These are phyloP conservation scores for Cotoneaster glaucophyllus DNA, from an alignment of 306 rosid species.

Conservation along the genomic window DNA sequence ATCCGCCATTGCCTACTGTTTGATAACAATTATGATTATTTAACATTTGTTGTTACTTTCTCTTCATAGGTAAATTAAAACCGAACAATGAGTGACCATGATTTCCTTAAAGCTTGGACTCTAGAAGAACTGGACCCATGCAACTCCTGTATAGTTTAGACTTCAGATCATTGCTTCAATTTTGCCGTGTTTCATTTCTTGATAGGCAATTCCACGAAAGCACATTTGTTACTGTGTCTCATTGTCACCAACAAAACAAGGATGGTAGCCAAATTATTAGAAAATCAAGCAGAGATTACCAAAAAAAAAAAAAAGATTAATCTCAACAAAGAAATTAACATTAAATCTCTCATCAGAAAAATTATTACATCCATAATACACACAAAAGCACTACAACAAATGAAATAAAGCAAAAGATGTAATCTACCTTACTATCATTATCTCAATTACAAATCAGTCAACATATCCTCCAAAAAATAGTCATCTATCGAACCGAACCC, in stretches of 20 bases:
- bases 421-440: background rate
- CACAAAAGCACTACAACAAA: background rate
- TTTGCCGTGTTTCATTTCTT: too few species aligned
- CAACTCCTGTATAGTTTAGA: too few species aligned
- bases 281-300: background rate
- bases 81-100: too few species aligned
- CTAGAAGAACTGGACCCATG: too few species aligned
- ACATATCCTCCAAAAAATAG: slow-evolving; percentile 25
- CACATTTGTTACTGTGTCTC: too few species aligned
- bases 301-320: background rate
- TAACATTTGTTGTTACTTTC: too few species aligned
- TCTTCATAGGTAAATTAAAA: too few species aligned
- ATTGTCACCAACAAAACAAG: background rate
- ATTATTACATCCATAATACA: background rate
- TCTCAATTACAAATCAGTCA: slow-evolving; percentile 9
- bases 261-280: background rate
- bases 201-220: too few species aligned
- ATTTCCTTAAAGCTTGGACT: too few species aligned
- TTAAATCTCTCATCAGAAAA: background rate
- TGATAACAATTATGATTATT: too few species aligned
- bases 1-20: too few species aligned
- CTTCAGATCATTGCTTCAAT: too few species aligned
- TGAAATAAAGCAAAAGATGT: background rate
- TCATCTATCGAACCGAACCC: slow-evolving; percentile 40
- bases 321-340: background rate